phyloP scores from a whole-genome alignment of 2,329 filamentous ascomycete species.

The Aureobasidium vineae region DNA sequence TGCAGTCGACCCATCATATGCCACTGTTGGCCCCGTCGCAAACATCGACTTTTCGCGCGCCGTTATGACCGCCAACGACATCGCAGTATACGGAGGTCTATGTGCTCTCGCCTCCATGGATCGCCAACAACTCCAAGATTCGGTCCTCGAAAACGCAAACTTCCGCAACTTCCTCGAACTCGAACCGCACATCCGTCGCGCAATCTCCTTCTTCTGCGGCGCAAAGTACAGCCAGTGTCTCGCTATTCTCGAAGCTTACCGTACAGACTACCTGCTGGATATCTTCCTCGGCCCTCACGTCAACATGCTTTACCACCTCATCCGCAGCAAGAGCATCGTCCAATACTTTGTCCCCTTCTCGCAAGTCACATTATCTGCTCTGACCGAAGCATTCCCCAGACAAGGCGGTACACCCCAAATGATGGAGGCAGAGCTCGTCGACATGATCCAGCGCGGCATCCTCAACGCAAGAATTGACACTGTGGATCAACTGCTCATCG shows the following conservation, averaged over 20 bases:
- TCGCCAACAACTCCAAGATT: slow-evolving; percentile 67
- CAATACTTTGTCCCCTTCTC: slow-evolving; percentile 93
- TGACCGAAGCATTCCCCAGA: slow-evolving; percentile 72
- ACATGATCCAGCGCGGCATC: slow-evolving; percentile 70
- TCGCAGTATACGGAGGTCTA: slow-evolving; percentile 88
- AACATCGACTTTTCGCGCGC: slow-evolving; percentile 62
- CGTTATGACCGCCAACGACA: slow-evolving; percentile 77
- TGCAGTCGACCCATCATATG: slow-evolving; percentile 54
- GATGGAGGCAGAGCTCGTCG: slow-evolving; percentile 71
- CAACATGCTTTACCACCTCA: slow-evolving; percentile 64
- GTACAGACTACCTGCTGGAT: slow-evolving; percentile 85
- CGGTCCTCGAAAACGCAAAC: slow-evolving; percentile 72
- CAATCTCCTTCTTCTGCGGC: slow-evolving; percentile 83
- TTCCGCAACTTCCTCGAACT: slow-evolving; percentile 90
- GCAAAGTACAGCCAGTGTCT: slow-evolving; percentile 86
- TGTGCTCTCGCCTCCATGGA: slow-evolving; percentile 89
- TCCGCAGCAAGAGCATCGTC: slow-evolving; percentile 87
- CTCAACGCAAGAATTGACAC: slow-evolving; percentile 81
- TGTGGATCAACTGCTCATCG: slow-evolving; percentile 75
- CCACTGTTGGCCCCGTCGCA: slow-evolving; percentile 44
- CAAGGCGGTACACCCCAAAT: slow-evolving; percentile 47
- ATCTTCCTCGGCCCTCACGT: slow-evolving; percentile 71
- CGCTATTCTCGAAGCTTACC: slow-evolving; percentile 75
- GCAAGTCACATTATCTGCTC: slow-evolving; percentile 74
- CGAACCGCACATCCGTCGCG: slow-evolving; percentile 90